phyloP scores from a whole-genome alignment of 345 rosid genomes.

The Hibiscus syriacus region DNA sequence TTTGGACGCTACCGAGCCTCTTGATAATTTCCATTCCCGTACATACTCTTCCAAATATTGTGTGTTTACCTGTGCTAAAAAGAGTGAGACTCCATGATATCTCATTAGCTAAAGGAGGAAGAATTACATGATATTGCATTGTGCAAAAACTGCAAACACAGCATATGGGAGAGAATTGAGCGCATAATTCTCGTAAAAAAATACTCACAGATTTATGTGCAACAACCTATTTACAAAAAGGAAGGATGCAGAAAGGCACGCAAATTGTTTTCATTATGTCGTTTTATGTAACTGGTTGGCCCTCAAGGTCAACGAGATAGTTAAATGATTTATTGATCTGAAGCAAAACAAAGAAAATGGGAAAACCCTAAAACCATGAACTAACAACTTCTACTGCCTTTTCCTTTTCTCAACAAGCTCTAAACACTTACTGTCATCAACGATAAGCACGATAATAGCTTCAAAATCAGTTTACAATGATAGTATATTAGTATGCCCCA shows the following conservation, averaged over 20 bases:
- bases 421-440: too few species aligned
- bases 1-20: conserved; percentile 94
- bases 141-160: neutral
- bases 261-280: neutral
- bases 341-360: neutral
- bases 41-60: conserved; percentile 91
- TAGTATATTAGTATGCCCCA: too few species aligned
- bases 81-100: neutral
- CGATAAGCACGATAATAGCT: too few species aligned
- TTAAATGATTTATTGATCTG: neutral
- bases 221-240: neutral
- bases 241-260: neutral
- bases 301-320: neutral
- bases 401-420: too few species aligned
- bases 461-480: too few species aligned
- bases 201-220: neutral
- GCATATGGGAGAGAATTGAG: neutral
- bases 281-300: neutral
- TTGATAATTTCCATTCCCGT: conserved; percentile 91
- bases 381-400: too few species aligned
- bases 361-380: too few species aligned
- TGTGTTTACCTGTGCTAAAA: conserved; percentile 7
- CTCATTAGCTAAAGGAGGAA: neutral
- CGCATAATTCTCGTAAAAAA: neutral
- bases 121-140: neutral